Conservation (phyloP, 176 grass and related monocot genomes). For the Calamus simplicifolius region DNA sequence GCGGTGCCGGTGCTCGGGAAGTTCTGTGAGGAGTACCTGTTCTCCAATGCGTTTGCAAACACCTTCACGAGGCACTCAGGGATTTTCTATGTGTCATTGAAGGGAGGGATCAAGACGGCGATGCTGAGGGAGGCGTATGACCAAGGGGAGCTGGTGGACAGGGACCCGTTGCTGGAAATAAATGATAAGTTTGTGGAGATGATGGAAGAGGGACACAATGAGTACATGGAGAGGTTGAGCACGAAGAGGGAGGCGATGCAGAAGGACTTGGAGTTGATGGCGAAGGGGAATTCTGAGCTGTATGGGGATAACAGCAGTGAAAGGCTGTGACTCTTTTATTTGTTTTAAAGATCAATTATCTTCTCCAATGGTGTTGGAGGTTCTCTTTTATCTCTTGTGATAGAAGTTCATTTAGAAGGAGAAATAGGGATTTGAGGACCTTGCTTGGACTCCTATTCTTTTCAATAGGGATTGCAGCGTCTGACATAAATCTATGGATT, state of each 20-base stretch:
- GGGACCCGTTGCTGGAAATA: constrained; percentile 62
- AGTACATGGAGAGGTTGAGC: constrained; percentile 51
- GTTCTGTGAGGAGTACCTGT: constrained; percentile 54
- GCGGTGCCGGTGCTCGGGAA: constrained; percentile 65
- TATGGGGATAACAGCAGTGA: too few relatives aligned
- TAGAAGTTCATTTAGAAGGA: too few relatives aligned
- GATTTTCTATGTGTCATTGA: constrained; percentile 81
- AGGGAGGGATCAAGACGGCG: constrained; percentile 79
- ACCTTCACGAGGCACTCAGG: constrained; percentile 72
- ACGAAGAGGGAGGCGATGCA: constrained; percentile 43
- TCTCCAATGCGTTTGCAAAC: constrained; percentile 68
- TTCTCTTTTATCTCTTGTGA: too few relatives aligned
- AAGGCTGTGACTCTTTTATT: too few relatives aligned
- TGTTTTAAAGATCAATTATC: too few relatives aligned
- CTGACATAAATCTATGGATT: too few relatives aligned
- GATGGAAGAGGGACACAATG: constrained; percentile 63
- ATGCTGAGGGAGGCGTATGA: constrained; percentile 80
- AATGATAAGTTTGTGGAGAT: constrained; percentile 66
- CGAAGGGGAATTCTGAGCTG: background rate
- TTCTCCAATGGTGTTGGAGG: too few relatives aligned
- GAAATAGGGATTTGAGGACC: too few relatives aligned
- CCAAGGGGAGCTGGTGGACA: constrained; percentile 54
- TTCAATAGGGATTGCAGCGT: too few relatives aligned
- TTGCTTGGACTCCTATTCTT: too few relatives aligned
- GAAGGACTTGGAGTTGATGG: constrained; percentile 21